Conservation (phyloP, 2,329 filamentous ascomycete genomes). For the Elsinoe australis region DNA sequence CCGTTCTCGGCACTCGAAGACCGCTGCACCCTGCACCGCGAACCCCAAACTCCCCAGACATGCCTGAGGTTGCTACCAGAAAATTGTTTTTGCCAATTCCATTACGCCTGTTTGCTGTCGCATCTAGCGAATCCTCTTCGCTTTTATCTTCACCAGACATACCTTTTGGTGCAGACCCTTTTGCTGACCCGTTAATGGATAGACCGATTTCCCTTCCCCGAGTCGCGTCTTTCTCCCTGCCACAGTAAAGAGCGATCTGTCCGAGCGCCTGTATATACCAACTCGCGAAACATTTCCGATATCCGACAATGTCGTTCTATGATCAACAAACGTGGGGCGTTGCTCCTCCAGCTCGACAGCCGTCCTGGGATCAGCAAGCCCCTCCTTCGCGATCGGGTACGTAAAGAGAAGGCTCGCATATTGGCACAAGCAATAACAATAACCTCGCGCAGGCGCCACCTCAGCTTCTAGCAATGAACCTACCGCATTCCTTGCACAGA, state of each 20-base stretch:
- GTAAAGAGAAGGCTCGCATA: constrained; percentile 21
- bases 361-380: constrained; percentile 64
- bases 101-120: not conserved
- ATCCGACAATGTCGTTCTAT: constrained; percentile 56
- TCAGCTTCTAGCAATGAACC: constrained; percentile 65
- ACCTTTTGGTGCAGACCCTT: not conserved
- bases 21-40: constrained; percentile 13
- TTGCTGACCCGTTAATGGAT: constrained; percentile 9
- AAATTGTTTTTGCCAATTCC: constrained; percentile 5
- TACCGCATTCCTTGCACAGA: constrained; percentile 73
- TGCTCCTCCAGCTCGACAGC: constrained; percentile 54
- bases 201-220: constrained; percentile 1
- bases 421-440: constrained; percentile 23
- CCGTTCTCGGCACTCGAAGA: constrained; percentile 14
- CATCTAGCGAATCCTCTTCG: too few relatives aligned
- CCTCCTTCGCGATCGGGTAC: constrained; percentile 66
- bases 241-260: not conserved
- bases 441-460: constrained; percentile 66
- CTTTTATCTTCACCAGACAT: too few relatives aligned
- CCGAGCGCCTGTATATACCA: constrained; percentile 7
- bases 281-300: not conserved
- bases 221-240: not conserved
- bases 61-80: constrained; percentile 6
- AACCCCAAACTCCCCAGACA: constrained; percentile 6
- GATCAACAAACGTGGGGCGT: constrained; percentile 57